Evolutionary conservation across 179 eudicot genomes (phyloP).

Genomic region (Silene noctiflora): DNA sequence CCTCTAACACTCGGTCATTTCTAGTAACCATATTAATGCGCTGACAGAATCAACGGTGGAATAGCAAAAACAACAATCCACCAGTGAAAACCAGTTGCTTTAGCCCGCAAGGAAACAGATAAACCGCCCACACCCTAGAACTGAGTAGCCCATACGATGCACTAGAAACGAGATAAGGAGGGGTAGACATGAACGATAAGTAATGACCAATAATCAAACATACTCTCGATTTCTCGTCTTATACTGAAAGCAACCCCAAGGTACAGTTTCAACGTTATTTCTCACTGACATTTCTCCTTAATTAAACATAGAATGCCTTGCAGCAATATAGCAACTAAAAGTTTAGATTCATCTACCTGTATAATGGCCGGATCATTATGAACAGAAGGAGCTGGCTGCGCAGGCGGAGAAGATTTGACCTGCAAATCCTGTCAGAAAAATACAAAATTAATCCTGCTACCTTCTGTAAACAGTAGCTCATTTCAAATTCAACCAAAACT

Average conservation of each 20-base stretch:
- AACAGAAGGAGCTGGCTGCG: constrained; percentile 36
- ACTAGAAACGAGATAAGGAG: not conserved
- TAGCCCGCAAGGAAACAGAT: not conserved
- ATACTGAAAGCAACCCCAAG: not conserved
- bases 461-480: not conserved
- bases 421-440: constrained; percentile 47
- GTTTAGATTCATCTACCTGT: constrained; percentile 29
- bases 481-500: not conserved
- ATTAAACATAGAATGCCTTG: not conserved
- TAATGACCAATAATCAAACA: not conserved
- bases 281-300: not conserved
- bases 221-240: not conserved
- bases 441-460: not conserved
- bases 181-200: not conserved
- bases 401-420: constrained; percentile 49
- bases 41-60: not conserved
- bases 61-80: not conserved
- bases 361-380: constrained; percentile 60
- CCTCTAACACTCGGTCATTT: not conserved
- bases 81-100: not conserved
- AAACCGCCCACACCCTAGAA: not conserved
- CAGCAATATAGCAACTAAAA: not conserved
- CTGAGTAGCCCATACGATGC: not conserved
- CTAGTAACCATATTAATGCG: not conserved
- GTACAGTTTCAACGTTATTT: not conserved